Conservation (phyloP, 768 basidiomycete genomes). For the Naematelia aurantialba region DNA sequence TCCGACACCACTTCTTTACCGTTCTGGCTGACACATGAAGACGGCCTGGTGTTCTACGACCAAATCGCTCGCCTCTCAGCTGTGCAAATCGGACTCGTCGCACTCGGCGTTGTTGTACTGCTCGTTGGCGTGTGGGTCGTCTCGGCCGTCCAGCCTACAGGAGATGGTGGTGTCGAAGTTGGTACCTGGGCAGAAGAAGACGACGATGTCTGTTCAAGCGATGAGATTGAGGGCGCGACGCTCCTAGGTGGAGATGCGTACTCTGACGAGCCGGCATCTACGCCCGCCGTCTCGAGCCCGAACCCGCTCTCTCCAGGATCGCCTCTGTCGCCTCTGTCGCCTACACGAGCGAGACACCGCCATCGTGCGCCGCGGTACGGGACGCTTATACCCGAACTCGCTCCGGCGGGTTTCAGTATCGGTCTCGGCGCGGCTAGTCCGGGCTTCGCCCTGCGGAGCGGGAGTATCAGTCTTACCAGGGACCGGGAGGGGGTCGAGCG, state of each 20-base stretch:
- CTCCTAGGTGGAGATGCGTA: constrained; percentile 4
- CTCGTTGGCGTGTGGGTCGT: constrained; percentile 88
- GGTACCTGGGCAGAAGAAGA: constrained; percentile 50
- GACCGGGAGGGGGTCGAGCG: constrained; percentile 7
- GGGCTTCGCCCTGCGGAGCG: constrained; percentile 44
- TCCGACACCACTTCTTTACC: background rate
- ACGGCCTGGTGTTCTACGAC: constrained; percentile 70
- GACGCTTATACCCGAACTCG: constrained; percentile 43
- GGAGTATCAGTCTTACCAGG: constrained; percentile 13
- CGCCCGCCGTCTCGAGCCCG: background rate
- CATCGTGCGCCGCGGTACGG: constrained; percentile 37
- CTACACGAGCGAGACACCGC: constrained; percentile 12
- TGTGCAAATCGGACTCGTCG: constrained; percentile 69
- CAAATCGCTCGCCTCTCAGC: constrained; percentile 70
- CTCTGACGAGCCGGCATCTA: constrained; percentile 2
- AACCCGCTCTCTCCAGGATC: constrained; percentile 6
- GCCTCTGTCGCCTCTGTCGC: constrained; percentile 15
- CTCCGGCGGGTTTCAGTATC: constrained; percentile 48
- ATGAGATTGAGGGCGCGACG: background rate
- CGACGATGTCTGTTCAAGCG: constrained; percentile 9
- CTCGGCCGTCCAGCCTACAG: constrained; percentile 59
- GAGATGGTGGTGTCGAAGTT: constrained; percentile 53
- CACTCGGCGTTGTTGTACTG: constrained; percentile 69
- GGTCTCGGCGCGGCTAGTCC: constrained; percentile 50
- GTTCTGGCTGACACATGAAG: constrained; percentile 20